Base-by-base conservation (phyloP, 768 basidiomycete species). In the Tricholoma sp. region DNA sequence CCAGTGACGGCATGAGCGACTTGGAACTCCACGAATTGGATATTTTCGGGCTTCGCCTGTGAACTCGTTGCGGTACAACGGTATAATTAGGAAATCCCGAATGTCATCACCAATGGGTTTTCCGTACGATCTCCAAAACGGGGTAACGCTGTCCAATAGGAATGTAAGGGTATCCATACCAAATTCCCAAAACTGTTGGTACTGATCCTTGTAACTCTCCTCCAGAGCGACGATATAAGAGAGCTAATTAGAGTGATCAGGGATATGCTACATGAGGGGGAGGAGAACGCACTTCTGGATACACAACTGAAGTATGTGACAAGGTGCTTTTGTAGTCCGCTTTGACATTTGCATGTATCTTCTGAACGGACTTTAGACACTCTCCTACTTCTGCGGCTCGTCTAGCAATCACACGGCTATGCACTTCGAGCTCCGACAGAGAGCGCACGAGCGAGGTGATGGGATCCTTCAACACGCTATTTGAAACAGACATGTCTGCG, bases 21-120 rank as follows among this genome's bases (percentile, higher is more conserved):
- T 72, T 21, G 89, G 89, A 54, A 90, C 67, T 3, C 66, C 70
- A 34, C 69, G 67, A 62, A 91, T 82, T 6, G 74, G 76, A 64
- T 89, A 90, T 62, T 83, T 77, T 62, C 86, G 85, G 35, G 82
- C 51, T 72, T 89, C 86, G 31, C 89, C 89, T 0, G 89, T 90
- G 66, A 90, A 91, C 66, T 91, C 89, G 67, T 91, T 89, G 32
- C 89, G 82, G 60, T 91, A 91, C 63, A 88, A 79, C 6, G 89
- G 89, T 57, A 91, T 83, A 62, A 91, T 88, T 57, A 91, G 81
- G 66, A 91, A 91, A 59, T 89, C 88, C 49, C 85, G 83, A 45
- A 89, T 78, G 63, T 91, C 89, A 65, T 88, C 82, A 31, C 88
- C 86, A 52, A 91, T 89, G n/a, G 82, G 81, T 64, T 87, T 89